A percentile compares a stretch with the other conserved stretches of the same genome.
These are phyloP conservation scores for Alternaria gansuensis DNA, from an alignment of 2,329 filamentous ascomycete genomes.

Conservation along the genomic window DNA sequence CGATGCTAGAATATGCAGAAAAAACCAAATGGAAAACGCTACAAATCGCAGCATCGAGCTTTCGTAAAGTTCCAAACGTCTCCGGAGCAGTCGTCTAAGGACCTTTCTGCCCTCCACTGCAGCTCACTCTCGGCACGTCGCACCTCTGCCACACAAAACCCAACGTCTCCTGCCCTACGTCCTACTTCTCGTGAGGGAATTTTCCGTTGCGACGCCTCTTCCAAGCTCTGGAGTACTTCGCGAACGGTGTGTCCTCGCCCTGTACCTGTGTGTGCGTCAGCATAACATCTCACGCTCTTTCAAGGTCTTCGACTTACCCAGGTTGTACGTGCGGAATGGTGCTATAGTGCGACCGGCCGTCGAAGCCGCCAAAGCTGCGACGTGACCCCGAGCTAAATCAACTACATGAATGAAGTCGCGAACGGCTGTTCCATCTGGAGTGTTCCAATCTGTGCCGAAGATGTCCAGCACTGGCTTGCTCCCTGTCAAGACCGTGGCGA, in stretches of 20 bases:
- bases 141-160: slow-evolving; percentile 54
- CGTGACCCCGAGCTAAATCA: slow-evolving; percentile 70
- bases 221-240: slow-evolving; percentile 54
- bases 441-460: slow-evolving; percentile 72
- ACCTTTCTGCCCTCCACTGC: slow-evolving; percentile 51
- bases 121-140: slow-evolving; percentile 52
- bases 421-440: slow-evolving; percentile 70
- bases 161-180: slow-evolving; percentile 55
- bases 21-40: background rate
- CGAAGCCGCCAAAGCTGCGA: slow-evolving; percentile 64
- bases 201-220: slow-evolving; percentile 46
- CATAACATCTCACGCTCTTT: background rate
- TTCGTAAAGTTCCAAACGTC: slow-evolving; percentile 55
- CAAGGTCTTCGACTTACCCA: slow-evolving; percentile 37
- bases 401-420: slow-evolving; percentile 74
- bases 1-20: background rate
- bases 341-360: slow-evolving; percentile 43
- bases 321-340: slow-evolving; percentile 54
- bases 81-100: slow-evolving; percentile 49
- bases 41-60: slow-evolving; percentile 30
- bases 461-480: slow-evolving; percentile 64
- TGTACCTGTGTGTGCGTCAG: slow-evolving; percentile 46
- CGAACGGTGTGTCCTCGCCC: slow-evolving; percentile 56
- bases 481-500: slow-evolving; percentile 69
- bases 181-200: slow-evolving; percentile 52